A percentile compares a stretch with the other conserved stretches of the same genome.
phyloP scores from a whole-genome alignment of 768 basidiomycete species.

The Amanita exitialis region DNA sequence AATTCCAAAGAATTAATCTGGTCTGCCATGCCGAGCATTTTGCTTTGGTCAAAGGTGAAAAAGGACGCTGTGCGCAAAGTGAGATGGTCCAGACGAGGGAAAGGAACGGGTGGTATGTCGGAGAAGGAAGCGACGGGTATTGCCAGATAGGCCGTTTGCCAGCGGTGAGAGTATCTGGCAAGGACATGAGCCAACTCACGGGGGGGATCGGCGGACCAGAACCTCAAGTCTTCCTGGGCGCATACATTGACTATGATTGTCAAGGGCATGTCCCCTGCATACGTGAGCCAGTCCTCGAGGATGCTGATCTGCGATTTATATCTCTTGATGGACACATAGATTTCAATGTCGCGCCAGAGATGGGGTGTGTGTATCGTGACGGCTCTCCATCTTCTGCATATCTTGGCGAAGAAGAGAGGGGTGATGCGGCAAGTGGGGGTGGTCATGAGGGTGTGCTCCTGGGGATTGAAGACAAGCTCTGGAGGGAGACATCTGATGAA shows the following conservation, averaged over 20 bases:
- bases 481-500: constrained; percentile 1
- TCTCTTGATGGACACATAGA: constrained; percentile 3
- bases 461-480: background rate
- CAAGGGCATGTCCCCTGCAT: constrained; percentile 2
- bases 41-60: background rate
- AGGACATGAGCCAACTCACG: constrained; percentile 1
- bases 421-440: background rate
- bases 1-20: constrained; percentile 2
- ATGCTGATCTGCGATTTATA: constrained; percentile 3
- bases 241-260: constrained; percentile 4
- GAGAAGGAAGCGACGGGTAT: constrained; percentile 5
- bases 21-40: constrained; percentile 3
- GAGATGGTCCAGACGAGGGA: constrained; percentile 1
- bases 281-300: constrained; percentile 1
- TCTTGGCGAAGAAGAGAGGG: background rate
- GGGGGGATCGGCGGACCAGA: constrained; percentile 1
- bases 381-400: constrained; percentile 3
- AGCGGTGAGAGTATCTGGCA: background rate
- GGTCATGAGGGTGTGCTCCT: constrained; percentile 3
- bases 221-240: constrained; percentile 4
- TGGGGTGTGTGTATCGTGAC: background rate
- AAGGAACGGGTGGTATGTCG: background rate
- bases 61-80: constrained; percentile 2
- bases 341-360: constrained; percentile 3
- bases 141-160: constrained; percentile 5